Conservation (phyloP, 148 eudicot genomes). For the Chenopodium berlandieri region DNA sequence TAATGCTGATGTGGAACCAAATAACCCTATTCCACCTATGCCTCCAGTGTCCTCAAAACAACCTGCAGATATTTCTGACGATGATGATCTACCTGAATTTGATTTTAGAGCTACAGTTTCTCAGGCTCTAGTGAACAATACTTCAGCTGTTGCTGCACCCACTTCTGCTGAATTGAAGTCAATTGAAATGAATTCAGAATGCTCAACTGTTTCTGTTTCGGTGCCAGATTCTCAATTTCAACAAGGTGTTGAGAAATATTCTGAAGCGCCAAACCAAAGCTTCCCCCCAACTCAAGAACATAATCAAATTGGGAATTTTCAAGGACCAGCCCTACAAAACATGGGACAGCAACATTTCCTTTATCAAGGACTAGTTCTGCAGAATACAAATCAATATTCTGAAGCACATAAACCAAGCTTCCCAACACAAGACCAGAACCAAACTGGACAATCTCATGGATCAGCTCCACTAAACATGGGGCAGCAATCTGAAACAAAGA, state of each 20-base stretch:
- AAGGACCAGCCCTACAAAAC: constrained; percentile 15
- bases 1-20: neutral
- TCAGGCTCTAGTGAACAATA: constrained; percentile 18
- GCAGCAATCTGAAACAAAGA: constrained; percentile 21
- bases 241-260: constrained; percentile 17
- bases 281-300: constrained; percentile 21
- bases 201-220: constrained; percentile 13
- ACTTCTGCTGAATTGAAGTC: constrained; percentile 23
- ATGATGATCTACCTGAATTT: constrained; percentile 83
- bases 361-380: constrained; percentile 15
- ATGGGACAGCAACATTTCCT: neutral
- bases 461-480: constrained; percentile 10
- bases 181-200: constrained; percentile 24
- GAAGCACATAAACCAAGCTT: constrained; percentile 19
- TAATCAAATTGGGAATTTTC: constrained; percentile 14
- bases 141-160: constrained; percentile 16
- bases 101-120: constrained; percentile 47
- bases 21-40: constrained; percentile 19
- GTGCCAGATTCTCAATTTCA: constrained; percentile 23
- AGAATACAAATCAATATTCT: neutral
- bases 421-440: constrained; percentile 22
- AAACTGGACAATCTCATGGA: constrained; percentile 19
- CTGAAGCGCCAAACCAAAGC: constrained; percentile 18
- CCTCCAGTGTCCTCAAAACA: constrained; percentile 28
- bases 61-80: constrained; percentile 26